Conservation (phyloP, 2,329 filamentous ascomycete genomes). For the Trichoderma arundinaceum region DNA sequence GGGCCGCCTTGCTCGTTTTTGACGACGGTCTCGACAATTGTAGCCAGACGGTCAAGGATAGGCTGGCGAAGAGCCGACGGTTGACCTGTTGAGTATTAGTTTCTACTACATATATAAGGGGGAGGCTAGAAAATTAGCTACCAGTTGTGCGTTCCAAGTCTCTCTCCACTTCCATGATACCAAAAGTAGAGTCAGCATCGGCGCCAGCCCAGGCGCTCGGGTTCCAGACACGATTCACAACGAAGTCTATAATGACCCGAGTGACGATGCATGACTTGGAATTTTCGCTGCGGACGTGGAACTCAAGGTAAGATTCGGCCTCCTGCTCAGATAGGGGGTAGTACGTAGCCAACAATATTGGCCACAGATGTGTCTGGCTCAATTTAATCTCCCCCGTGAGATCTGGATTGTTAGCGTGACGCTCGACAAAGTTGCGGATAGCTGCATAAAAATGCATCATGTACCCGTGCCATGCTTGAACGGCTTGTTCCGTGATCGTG, state of each 20-base stretch:
- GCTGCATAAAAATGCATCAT: constrained; percentile 47
- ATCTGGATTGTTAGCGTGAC: constrained; percentile 43
- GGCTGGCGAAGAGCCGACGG: constrained; percentile 47
- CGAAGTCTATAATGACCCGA: constrained; percentile 50
- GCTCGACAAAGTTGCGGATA: constrained; percentile 47
- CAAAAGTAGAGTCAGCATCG: constrained; percentile 44
- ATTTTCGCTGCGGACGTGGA: constrained; percentile 48
- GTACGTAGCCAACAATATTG: constrained; percentile 47
- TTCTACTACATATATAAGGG: too few species aligned
- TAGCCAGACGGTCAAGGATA: constrained; percentile 48
- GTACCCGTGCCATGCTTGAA: constrained; percentile 45
- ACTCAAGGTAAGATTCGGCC: constrained; percentile 50
- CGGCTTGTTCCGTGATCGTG: constrained; percentile 45
- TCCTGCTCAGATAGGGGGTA: constrained; percentile 47
- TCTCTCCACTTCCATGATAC: constrained; percentile 46
- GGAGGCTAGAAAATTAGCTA: constrained; percentile 32
- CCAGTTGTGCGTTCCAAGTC: constrained; percentile 46
- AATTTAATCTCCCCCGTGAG: constrained; percentile 40
- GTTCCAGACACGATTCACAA: constrained; percentile 51
- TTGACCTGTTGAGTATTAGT: constrained; percentile 40
- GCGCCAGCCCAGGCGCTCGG: constrained; percentile 49
- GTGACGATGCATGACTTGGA: constrained; percentile 52
- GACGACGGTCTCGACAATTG: constrained; percentile 48
- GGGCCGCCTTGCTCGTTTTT: constrained; percentile 40
- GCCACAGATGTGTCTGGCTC: constrained; percentile 44